Conservation (phyloP, 2,329 filamentous ascomycete genomes). For the Colletotrichum scovillei region DNA sequence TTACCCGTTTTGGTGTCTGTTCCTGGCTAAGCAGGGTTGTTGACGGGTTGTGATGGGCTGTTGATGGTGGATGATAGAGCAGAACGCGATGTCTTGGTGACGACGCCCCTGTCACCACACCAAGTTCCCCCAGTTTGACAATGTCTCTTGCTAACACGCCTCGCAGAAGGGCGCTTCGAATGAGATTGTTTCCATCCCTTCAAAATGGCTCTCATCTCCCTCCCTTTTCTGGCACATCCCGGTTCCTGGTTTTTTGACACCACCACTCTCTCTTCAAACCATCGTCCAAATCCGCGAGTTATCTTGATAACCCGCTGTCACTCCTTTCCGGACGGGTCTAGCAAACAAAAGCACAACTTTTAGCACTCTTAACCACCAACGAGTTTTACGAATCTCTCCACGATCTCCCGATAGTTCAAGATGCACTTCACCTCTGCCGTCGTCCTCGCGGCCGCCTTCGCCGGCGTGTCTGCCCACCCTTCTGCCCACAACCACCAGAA, state of each 20-base stretch:
- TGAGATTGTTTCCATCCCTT: conserved; percentile 31
- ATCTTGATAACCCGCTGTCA: conserved; percentile 35
- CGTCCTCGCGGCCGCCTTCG: conserved; percentile 52
- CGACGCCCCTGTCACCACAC: conserved; percentile 16
- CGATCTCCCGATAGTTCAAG: conserved; percentile 10
- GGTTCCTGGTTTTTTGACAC: conserved; percentile 2
- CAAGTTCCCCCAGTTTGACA: neutral
- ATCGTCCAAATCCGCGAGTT: conserved; percentile 35
- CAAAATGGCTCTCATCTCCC: conserved; percentile 33
- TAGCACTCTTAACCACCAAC: conserved; percentile 20
- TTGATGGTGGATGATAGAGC: conserved; percentile 18
- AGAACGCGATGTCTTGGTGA: conserved; percentile 7
- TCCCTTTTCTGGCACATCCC: conserved; percentile 10
- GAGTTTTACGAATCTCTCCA: conserved; percentile 16
- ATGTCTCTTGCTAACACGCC: conserved; percentile 28
- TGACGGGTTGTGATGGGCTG: conserved; percentile 5
- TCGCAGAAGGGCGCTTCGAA: conserved; percentile 8
- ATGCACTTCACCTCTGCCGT: conserved; percentile 56
- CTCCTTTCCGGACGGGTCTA: conserved; percentile 36
- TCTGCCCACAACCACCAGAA: conserved; percentile 49
- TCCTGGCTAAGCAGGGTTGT: conserved; percentile 31
- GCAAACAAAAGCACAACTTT: neutral
- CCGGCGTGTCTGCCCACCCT: conserved; percentile 54
- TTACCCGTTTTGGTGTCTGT: conserved; percentile 27
- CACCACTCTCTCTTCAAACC: conserved; percentile 22